Percentiles rank a stretch among this genome's conserved stretches.
Conservation (phyloP, 768 basidiomycete genomes). For the Nidularia sp. region DNA sequence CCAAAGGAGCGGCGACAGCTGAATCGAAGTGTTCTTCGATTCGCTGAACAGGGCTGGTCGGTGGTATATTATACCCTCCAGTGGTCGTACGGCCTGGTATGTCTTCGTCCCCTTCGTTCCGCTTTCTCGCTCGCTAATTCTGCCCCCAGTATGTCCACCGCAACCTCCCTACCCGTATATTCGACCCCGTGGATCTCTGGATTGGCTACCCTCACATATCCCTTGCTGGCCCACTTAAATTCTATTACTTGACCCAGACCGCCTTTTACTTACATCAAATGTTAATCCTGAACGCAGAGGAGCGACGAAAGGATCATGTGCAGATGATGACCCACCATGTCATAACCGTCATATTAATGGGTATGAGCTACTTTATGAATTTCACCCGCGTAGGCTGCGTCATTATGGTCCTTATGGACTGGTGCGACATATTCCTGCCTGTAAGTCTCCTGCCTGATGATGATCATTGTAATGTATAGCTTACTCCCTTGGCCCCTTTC, state of each 20-base stretch:
- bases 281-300: conserved; percentile 90
- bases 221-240: conserved; percentile 77
- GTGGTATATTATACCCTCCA: conserved; percentile 74
- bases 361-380: conserved; percentile 74
- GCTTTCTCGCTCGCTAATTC: background rate
- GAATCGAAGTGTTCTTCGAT: conserved; percentile 74
- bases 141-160: conserved; percentile 70
- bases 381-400: conserved; percentile 87
- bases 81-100: conserved; percentile 78
- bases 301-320: conserved; percentile 83
- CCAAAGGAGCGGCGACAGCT: conserved; percentile 54
- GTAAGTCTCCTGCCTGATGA: conserved; percentile 43
- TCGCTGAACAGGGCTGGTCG: conserved; percentile 95
- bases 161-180: conserved; percentile 60
- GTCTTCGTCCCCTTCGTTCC: conserved; percentile 27
- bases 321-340: conserved; percentile 98
- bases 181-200: conserved; percentile 72
- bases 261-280: conserved; percentile 93
- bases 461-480: background rate
- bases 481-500: conserved; percentile 2
- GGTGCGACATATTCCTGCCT: conserved; percentile 87
- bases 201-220: conserved; percentile 77
- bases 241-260: conserved; percentile 83
- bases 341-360: conserved; percentile 79
- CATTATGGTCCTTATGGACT: conserved; percentile 92